These are phyloP conservation scores for Coemansia biformis DNA, from an alignment of 192 early-diverging fungal genomes.

Conservation along the genomic window DNA sequence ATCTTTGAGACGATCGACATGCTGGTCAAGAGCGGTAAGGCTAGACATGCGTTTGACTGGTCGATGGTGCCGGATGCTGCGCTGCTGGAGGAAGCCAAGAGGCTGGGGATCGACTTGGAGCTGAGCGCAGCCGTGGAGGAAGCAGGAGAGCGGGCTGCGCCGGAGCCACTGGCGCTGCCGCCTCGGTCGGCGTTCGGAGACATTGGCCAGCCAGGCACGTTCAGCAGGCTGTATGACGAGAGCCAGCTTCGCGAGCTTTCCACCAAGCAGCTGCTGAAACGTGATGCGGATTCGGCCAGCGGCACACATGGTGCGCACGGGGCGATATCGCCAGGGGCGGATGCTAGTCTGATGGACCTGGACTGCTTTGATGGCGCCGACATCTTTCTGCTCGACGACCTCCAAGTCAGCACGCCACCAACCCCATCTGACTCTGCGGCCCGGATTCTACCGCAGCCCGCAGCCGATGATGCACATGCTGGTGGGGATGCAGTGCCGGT, in stretches of 20 bases:
- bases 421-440: constrained; percentile 15
- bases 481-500: no score
- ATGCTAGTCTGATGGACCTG: constrained; percentile 1
- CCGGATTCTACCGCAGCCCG: background rate
- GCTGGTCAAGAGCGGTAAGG: constrained; percentile 37
- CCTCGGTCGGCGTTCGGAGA: constrained; percentile 23
- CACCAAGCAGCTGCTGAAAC: no score
- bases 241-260: background rate
- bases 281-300: no score
- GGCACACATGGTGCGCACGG: background rate
- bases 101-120: constrained; percentile 21
- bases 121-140: background rate
- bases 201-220: constrained; percentile 36
- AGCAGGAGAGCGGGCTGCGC: background rate
- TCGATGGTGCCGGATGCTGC: constrained; percentile 10
- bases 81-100: constrained; percentile 21
- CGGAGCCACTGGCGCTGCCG: background rate
- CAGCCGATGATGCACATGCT: no score
- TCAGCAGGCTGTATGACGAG: constrained; percentile 41
- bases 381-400: constrained; percentile 6
- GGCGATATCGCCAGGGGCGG: background rate
- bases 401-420: constrained; percentile 21
- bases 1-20: constrained; percentile 32
- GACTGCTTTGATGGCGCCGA: constrained; percentile 9
- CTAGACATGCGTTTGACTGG: constrained; percentile 38